Evolutionary conservation across 176 grass and related monocot species (phyloP), one percentile per base, ranked within the genome.

Genomic region (Avena eriantha): DNA sequence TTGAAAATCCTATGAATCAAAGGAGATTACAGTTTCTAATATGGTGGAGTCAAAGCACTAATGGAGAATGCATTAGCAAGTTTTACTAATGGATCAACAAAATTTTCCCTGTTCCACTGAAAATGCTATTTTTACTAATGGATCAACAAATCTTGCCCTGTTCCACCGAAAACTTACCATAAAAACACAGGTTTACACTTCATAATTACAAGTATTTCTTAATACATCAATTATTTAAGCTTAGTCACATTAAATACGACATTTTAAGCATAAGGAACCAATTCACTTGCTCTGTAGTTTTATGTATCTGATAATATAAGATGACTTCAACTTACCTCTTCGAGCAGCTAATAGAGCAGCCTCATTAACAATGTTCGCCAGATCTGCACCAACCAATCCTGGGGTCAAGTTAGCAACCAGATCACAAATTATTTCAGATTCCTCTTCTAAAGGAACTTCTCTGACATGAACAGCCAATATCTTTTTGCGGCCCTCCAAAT

Each of bases 291-390:
- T 54, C 3, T 73, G 4, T 29, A 66, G 17, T 57, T 65, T 47
- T 59, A 73, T n/a, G 33, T 67, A 36, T 70, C 24, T 76, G 65
- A 78, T 50, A 24, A 53, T 54, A 77, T 24, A 82, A 82, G 35
- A 73, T 71, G 10, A 43, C 29, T 14, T 77, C 56, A 75, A 80
- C 70, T 71, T 79, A 95, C 97, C 94, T 91, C 93, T 94, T 91
- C 94, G 89, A 77, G 92, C 94, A 83, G 97, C 92, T 83, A 98
- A 85, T 73, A 98, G 69, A 73, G 97, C 92, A 80, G 94, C 81
- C 82, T 98, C 97, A 73, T 98, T 98, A 31, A 95, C 94, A 65
- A 96, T 96, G 47, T 96, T 96, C 48, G 90, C 94, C 31, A 98
- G 90, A 89, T 96, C 97, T 67, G 97, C 93, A 26, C 97, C 97